These are phyloP conservation scores for Tetraselmis striata DNA, from an alignment of 139 green algal genomes.

Conservation along the genomic window DNA sequence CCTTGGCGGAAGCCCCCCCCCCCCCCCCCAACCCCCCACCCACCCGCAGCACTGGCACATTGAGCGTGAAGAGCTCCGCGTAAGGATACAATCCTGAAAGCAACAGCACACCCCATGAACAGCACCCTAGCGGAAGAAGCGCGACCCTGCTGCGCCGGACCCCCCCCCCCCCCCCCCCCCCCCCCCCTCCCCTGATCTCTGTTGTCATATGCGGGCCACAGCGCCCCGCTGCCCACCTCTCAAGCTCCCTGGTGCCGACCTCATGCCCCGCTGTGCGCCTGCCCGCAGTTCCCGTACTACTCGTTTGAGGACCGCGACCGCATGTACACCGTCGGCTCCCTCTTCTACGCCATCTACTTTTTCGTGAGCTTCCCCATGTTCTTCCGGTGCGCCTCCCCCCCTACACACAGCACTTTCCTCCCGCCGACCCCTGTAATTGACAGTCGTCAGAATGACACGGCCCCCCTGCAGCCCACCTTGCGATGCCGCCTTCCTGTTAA, in stretches of 20 bases:
- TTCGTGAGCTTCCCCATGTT: slow-evolving; percentile 93
- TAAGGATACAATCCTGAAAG: too few relatives aligned
- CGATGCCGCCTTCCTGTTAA: neutral
- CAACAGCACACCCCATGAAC: too few relatives aligned
- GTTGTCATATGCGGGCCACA: too few relatives aligned
- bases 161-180: too few relatives aligned
- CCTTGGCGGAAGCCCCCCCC: neutral
- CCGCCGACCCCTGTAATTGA: neutral
- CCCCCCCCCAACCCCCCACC: neutral
- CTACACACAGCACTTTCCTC: neutral
- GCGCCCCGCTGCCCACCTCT: too few relatives aligned
- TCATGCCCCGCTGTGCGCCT: too few relatives aligned
- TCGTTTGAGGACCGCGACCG: slow-evolving; percentile 59
- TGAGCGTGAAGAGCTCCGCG: too few relatives aligned
- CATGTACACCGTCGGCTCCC: slow-evolving; percentile 88
- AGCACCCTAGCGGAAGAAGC: too few relatives aligned
- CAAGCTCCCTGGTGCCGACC: too few relatives aligned
- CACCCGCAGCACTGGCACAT: neutral
- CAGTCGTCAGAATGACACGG: slow-evolving; percentile 42
- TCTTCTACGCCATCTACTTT: slow-evolving; percentile 99
- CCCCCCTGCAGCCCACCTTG: neutral
- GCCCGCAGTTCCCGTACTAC: slow-evolving; percentile 90
- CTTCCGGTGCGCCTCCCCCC: slow-evolving; percentile 62
- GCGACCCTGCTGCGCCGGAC: too few relatives aligned
- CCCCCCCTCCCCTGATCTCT: too few relatives aligned